Evolutionary conservation across 768 basidiomycete species (phyloP).

Genomic region (Phallus indusiatus): DNA sequence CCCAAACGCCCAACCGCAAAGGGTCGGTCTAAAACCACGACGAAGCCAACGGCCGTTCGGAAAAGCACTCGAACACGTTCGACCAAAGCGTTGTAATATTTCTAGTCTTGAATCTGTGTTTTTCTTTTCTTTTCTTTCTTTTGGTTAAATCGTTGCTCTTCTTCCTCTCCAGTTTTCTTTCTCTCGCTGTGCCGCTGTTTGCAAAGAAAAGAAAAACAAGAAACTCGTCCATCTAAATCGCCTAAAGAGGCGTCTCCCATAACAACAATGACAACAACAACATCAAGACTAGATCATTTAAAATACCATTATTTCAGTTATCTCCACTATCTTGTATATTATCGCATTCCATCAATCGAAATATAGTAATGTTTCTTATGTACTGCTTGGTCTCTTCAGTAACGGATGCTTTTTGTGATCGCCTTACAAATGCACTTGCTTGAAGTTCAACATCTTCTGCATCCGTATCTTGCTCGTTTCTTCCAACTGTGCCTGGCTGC

Average conservation of each 20-base stretch:
- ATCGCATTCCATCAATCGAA: background rate
- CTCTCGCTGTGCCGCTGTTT: too few relatives aligned
- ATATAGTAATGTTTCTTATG: too few relatives aligned
- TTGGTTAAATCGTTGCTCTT: background rate
- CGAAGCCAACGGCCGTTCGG: background rate
- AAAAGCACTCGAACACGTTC: background rate
- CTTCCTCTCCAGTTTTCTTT: background rate
- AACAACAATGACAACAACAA: too few relatives aligned
- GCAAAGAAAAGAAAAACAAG: too few relatives aligned
- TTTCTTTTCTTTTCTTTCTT: background rate
- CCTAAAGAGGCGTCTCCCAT: too few relatives aligned
- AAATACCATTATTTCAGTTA: background rate
- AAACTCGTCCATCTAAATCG: too few relatives aligned
- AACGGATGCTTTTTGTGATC: too few relatives aligned
- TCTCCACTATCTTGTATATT: background rate
- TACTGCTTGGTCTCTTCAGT: too few relatives aligned
- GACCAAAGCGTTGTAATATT: background rate
- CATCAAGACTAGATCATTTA: background rate
- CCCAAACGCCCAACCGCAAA: background rate
- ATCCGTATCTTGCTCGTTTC: too few relatives aligned
- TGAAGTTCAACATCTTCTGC: too few relatives aligned
- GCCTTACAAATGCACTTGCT: too few relatives aligned
- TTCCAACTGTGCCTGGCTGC: background rate
- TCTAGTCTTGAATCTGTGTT: background rate
- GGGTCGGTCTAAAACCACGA: background rate